phyloP scores from a whole-genome alignment of 257 asterid species.

The Coffea canephora region DNA sequence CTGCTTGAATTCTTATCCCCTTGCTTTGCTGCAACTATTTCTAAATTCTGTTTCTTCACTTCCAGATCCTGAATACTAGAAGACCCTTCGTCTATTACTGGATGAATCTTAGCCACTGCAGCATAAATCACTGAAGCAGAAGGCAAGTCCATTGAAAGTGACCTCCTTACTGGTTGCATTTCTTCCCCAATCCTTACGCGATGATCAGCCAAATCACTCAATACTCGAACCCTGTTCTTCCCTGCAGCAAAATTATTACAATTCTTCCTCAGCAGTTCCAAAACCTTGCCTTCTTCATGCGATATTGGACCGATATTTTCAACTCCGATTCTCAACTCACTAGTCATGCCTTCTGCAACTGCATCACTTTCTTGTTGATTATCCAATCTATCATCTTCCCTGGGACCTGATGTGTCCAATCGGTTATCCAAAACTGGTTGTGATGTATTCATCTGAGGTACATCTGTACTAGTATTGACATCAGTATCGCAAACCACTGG shows the following conservation, averaged over 20 bases:
- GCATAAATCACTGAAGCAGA: constrained; percentile 27
- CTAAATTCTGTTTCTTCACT: constrained; percentile 14
- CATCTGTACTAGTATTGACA: neutral
- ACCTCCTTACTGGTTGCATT: constrained; percentile 42
- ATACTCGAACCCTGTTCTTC: constrained; percentile 27
- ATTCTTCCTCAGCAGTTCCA: constrained; percentile 4
- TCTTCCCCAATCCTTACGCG: constrained; percentile 28
- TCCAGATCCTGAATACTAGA: constrained; percentile 18
- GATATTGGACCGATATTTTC: constrained; percentile 10
- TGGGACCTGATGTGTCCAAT: neutral
- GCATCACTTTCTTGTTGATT: constrained; percentile 17
- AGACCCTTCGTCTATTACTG: constrained; percentile 33
- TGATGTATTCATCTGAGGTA: neutral
- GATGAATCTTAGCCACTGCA: constrained; percentile 11
- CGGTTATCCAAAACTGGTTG: neutral
- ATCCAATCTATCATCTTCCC: constrained; percentile 9
- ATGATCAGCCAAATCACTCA: constrained; percentile 44
- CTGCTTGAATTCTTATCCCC: constrained; percentile 25
- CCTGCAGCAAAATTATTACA: neutral
- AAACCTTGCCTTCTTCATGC: constrained; percentile 8
- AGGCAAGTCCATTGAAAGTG: constrained; percentile 55
- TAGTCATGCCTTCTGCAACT: constrained; percentile 8
- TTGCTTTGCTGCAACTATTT: constrained; percentile 16
- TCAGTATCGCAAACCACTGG: constrained; percentile 28
- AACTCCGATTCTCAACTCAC: constrained; percentile 9